These are phyloP conservation scores for Zalerion maritima DNA, from an alignment of 495 filamentous ascomycete genomes.

Conservation along the genomic window DNA sequence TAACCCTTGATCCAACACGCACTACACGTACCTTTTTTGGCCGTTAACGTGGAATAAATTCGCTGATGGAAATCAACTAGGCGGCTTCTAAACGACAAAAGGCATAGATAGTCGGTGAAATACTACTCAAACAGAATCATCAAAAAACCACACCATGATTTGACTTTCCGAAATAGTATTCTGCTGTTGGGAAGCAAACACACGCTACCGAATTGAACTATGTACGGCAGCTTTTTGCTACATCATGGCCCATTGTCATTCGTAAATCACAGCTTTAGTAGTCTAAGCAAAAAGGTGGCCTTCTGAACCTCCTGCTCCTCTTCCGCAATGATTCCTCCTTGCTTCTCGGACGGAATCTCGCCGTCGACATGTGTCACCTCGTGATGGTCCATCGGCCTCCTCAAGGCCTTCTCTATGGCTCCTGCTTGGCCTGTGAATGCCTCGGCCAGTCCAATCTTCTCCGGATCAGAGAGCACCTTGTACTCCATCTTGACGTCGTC, in stretches of 20 bases:
- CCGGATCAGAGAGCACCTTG: constrained; percentile 56
- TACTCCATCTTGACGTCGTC: constrained; percentile 85
- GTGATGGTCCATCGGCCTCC: constrained; percentile 67
- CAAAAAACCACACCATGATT: background rate
- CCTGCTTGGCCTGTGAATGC: constrained; percentile 56
- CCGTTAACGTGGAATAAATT: background rate
- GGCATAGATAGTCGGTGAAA: background rate
- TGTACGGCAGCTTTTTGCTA: background rate
- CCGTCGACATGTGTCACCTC: constrained; percentile 48
- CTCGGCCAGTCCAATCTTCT: constrained; percentile 55
- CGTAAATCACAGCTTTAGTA: constrained; percentile 56
- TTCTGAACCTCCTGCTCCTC: constrained; percentile 86
- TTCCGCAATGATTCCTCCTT: constrained; percentile 54
- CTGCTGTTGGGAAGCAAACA: background rate
- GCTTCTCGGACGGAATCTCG: constrained; percentile 39
- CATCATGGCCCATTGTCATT: too few relatives aligned
- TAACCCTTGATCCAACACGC: constrained; percentile 5
- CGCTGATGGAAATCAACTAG: background rate
- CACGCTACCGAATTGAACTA: too few relatives aligned
- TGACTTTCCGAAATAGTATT: background rate
- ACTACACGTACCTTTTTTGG: too few relatives aligned
- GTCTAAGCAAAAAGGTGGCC: constrained; percentile 67
- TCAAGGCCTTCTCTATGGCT: constrained; percentile 63
- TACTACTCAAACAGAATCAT: constrained; percentile 1
- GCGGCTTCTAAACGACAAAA: background rate